Conservation (phyloP, 768 basidiomycete species). For the Boletus rubroflammeus region DNA sequence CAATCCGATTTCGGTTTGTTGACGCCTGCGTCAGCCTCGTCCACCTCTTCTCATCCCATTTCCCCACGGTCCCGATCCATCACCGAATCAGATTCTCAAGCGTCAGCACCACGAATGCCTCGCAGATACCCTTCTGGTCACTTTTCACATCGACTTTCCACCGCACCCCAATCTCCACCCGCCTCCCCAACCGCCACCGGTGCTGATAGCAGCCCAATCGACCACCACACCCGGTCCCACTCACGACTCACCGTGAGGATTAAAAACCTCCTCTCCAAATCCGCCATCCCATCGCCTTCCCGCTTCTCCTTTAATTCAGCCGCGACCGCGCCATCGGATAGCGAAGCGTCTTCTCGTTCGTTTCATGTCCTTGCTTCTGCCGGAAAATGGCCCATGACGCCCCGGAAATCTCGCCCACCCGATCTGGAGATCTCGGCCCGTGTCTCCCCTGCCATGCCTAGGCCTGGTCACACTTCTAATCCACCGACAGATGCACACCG, state of each 20-base stretch:
- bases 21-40: conserved; percentile 7
- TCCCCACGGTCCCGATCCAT: conserved; percentile 16
- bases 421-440: conserved; percentile 21
- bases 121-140: neutral
- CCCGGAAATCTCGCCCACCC: conserved; percentile 22
- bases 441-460: neutral
- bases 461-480: neutral
- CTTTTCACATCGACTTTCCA: conserved; percentile 17
- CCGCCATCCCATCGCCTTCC: conserved; percentile 23
- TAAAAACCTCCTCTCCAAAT: conserved; percentile 36
- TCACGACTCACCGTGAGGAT: conserved; percentile 28
- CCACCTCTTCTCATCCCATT: conserved; percentile 14
- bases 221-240: conserved; percentile 10
- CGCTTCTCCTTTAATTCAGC: conserved; percentile 21
- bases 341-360: conserved; percentile 8
- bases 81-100: conserved; percentile 18
- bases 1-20: conserved; percentile 18
- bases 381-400: conserved; percentile 15
- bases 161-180: conserved; percentile 10
- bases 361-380: conserved; percentile 2
- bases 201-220: neutral
- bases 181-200: neutral
- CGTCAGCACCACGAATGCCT: neutral
- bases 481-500: conserved; percentile 13
- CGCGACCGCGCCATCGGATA: conserved; percentile 5